A percentile compares a stretch with the other conserved stretches of the same genome.
These are phyloP conservation scores for Grosmannia clavigera DNA, from an alignment of 2,329 filamentous ascomycete species.

Conservation along the genomic window DNA sequence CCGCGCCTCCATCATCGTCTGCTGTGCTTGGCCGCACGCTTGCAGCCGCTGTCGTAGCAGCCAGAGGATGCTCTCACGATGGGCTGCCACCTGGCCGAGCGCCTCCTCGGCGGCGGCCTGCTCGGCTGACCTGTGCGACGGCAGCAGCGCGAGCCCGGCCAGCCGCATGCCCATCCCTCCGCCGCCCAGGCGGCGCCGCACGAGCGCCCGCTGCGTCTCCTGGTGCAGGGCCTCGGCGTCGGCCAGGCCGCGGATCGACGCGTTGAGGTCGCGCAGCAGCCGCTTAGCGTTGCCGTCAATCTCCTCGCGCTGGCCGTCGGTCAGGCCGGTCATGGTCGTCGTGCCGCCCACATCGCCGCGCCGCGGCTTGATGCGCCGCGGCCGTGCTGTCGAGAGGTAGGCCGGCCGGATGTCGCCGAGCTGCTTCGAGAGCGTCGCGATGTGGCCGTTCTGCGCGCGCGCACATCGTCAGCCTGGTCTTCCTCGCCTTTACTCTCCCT, in stretches of 20 bases:
- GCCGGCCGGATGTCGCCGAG: constrained; percentile 74
- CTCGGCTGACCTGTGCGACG: constrained; percentile 38
- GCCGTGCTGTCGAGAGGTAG: constrained; percentile 73
- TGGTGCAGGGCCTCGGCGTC: constrained; percentile 74
- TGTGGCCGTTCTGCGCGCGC: constrained; percentile 60
- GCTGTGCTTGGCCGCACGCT: constrained; percentile 64
- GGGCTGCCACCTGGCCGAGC: constrained; percentile 51
- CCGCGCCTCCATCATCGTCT: constrained; percentile 85
- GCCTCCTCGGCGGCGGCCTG: constrained; percentile 61
- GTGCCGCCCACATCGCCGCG: constrained; percentile 32
- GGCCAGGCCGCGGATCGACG: constrained; percentile 65
- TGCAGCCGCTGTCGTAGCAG: constrained; percentile 66
- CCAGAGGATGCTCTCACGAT: constrained; percentile 76
- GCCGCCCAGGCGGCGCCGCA: constrained; percentile 53
- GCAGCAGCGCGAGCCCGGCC: neutral
- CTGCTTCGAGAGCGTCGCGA: constrained; percentile 65
- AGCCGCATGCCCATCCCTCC: constrained; percentile 16
- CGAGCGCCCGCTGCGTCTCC: constrained; percentile 58
- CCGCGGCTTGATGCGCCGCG: constrained; percentile 35
- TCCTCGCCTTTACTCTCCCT: neutral
- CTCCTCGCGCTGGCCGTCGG: constrained; percentile 69
- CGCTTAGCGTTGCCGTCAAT: constrained; percentile 81
- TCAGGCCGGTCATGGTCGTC: constrained; percentile 43
- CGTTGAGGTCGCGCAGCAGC: constrained; percentile 73
- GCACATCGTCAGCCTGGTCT: neutral